Conservation (phyloP, 1,284 basidiomycete genomes). For the Boletus mariae region DNA sequence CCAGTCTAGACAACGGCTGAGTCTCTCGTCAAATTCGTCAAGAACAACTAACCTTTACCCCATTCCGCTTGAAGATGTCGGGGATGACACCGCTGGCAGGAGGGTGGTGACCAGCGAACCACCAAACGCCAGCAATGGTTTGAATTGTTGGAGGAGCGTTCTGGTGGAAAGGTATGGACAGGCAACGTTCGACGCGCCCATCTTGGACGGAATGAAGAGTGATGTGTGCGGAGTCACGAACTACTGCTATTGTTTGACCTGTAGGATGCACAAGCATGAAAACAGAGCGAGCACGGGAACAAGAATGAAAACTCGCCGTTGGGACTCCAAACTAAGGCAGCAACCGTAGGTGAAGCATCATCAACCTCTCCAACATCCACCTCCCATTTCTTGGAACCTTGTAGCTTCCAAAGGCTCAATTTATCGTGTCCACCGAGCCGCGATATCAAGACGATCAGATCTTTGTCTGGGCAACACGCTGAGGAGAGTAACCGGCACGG, state of each 20-base stretch:
- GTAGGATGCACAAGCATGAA: slow-evolving; percentile 12
- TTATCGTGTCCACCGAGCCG: slow-evolving; percentile 62
- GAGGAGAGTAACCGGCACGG: slow-evolving; percentile 54
- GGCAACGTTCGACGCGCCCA: slow-evolving; percentile 50
- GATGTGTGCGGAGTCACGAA: slow-evolving; percentile 63
- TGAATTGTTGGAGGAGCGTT: slow-evolving; percentile 6
- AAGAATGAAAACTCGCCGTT: slow-evolving; percentile 50
- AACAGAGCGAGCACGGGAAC: neutral
- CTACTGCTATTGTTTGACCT: slow-evolving; percentile 74
- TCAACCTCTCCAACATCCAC: slow-evolving; percentile 53
- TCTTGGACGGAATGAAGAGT: slow-evolving; percentile 74
- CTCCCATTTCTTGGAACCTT: slow-evolving; percentile 78
- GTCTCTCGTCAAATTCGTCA: neutral
- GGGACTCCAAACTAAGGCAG: slow-evolving; percentile 73
- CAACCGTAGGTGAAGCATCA: slow-evolving; percentile 45
- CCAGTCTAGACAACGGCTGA: slow-evolving; percentile 53
- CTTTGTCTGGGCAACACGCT: slow-evolving; percentile 82
- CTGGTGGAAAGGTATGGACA: slow-evolving; percentile 36
- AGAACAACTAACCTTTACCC: slow-evolving; percentile 51
- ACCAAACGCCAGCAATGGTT: slow-evolving; percentile 59
- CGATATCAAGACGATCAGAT: slow-evolving; percentile 65
- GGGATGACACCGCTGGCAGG: slow-evolving; percentile 48
- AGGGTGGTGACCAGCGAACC: slow-evolving; percentile 55
- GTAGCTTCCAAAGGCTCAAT: slow-evolving; percentile 74
- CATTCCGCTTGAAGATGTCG: slow-evolving; percentile 69